Evolutionary conservation across 2,329 filamentous ascomycete species (phyloP), one percentile per base, ranked within the genome.

Genomic region (Lecanicillium sp.): DNA sequence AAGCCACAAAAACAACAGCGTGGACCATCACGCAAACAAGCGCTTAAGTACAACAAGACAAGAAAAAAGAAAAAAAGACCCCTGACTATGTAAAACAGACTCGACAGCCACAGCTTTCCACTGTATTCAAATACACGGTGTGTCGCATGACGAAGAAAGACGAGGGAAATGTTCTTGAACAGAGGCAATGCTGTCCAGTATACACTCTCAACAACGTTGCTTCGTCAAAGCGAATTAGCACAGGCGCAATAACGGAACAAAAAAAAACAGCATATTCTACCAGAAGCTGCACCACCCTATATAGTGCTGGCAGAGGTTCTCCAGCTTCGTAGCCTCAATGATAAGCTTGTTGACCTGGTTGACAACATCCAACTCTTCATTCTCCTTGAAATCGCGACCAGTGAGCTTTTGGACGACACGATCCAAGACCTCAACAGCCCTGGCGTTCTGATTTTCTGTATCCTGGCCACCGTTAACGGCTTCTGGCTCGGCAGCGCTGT

Each of bases 201-300:
- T n/a, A n/a, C n/a, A n/a, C n/a, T n/a, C n/a, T n/a, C n/a, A n/a
- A n/a, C n/a, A n/a, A n/a, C n/a, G n/a, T n/a, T n/a, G n/a, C n/a
- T n/a, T n/a, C n/a, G n/a, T n/a, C n/a, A n/a, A n/a, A n/a, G n/a
- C n/a, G n/a, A n/a, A n/a, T n/a, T n/a, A n/a, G n/a, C n/a, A n/a
- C n/a, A n/a, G n/a, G n/a, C n/a, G n/a, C n/a, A n/a, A n/a, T n/a
- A n/a, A n/a, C 15, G 21, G 6, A 42, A 19, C 17, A 9, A 5
- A 5, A 29, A 4, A 44, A 39, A 24, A 19, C 19, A n/a, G n/a
- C n/a, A n/a, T n/a, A n/a, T n/a, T n/a, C 36, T 68, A 97, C 91
- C 91, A 97, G 77, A 96, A 97, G 68, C 88, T 94, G 70, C 91
- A 97, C 91, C 91, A 97, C 54, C 93, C 93, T 59, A 97, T 95